Conservation (phyloP, 495 filamentous ascomycete genomes). For the Glonium stellatum region DNA sequence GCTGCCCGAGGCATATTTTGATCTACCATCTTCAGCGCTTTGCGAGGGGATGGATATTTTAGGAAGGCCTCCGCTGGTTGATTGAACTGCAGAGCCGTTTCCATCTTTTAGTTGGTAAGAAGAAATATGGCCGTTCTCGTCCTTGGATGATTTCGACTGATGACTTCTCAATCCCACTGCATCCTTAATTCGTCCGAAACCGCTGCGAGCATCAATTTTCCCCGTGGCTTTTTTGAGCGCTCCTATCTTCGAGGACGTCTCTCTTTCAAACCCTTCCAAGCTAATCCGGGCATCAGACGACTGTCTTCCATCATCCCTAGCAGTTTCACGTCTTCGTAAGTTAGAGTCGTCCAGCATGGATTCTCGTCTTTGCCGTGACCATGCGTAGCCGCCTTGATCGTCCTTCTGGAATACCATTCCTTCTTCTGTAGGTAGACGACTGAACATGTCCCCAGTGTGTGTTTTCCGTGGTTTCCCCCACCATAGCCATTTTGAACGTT, state of each 20-base stretch:
- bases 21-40: background rate
- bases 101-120: constrained; percentile 9
- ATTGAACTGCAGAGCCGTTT: background rate
- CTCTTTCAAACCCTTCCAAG: constrained; percentile 48
- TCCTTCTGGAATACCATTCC: constrained; percentile 63
- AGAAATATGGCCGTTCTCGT: constrained; percentile 35
- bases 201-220: constrained; percentile 76
- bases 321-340: constrained; percentile 41
- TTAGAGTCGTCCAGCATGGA: constrained; percentile 38
- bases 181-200: constrained; percentile 76
- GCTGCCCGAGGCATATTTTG: background rate
- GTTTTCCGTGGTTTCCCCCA: constrained; percentile 70
- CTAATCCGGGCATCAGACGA: constrained; percentile 4
- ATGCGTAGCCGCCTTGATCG: constrained; percentile 56
- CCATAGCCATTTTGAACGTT: constrained; percentile 89
- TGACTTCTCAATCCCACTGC: constrained; percentile 58
- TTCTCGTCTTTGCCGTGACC: constrained; percentile 52
- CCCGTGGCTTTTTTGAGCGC: constrained; percentile 75
- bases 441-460: constrained; percentile 44
- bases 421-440: constrained; percentile 41
- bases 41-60: background rate
- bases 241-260: constrained; percentile 56
- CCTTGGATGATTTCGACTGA: constrained; percentile 52
- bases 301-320: constrained; percentile 19
- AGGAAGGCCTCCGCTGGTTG: background rate